These are phyloP conservation scores for Warburgia ugandensis DNA, from an alignment of 164 flowering plant genomes.

Conservation along the genomic window DNA sequence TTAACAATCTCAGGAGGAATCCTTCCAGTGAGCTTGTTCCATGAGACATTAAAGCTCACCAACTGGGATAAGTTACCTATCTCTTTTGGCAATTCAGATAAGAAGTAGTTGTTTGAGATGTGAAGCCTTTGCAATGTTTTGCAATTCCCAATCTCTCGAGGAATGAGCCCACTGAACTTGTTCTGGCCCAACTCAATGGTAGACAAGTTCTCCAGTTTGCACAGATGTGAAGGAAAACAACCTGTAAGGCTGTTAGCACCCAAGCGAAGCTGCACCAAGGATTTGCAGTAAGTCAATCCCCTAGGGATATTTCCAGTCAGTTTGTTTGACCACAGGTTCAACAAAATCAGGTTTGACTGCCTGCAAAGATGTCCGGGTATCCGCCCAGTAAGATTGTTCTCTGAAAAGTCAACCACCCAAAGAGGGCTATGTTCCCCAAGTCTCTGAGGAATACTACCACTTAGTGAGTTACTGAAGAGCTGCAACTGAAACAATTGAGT, in stretches of 20 bases:
- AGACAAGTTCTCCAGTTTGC: slow-evolving; percentile 64
- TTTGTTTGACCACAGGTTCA: slow-evolving; percentile 65
- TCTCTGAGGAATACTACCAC: slow-evolving; percentile 67
- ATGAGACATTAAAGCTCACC: slow-evolving; percentile 82
- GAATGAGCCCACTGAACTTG: slow-evolving; percentile 69
- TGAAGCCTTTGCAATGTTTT: slow-evolving; percentile 67
- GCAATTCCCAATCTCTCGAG: slow-evolving; percentile 62
- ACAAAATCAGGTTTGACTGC: slow-evolving; percentile 49
- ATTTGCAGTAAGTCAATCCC: slow-evolving; percentile 51
- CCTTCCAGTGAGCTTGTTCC: slow-evolving; percentile 57
- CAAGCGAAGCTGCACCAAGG: slow-evolving; percentile 66
- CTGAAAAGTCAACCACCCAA: slow-evolving; percentile 84
- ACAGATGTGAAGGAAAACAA: slow-evolving; percentile 62
- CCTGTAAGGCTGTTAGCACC: slow-evolving; percentile 64
- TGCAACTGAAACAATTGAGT: slow-evolving; percentile 51
- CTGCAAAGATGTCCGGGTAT: slow-evolving; percentile 72
- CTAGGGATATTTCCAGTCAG: slow-evolving; percentile 70
- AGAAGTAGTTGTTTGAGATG: slow-evolving; percentile 59
- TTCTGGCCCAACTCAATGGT: slow-evolving; percentile 71
- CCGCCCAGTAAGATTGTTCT: slow-evolving; percentile 56
- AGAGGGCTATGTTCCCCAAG: slow-evolving; percentile 69
- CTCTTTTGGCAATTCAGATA: slow-evolving; percentile 63
- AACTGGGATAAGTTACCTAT: slow-evolving; percentile 59
- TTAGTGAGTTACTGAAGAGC: slow-evolving; percentile 67
- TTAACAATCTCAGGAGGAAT: slow-evolving; percentile 58